Conservation (phyloP, 75 land plant species). For the Sequoia sempervirens region DNA sequence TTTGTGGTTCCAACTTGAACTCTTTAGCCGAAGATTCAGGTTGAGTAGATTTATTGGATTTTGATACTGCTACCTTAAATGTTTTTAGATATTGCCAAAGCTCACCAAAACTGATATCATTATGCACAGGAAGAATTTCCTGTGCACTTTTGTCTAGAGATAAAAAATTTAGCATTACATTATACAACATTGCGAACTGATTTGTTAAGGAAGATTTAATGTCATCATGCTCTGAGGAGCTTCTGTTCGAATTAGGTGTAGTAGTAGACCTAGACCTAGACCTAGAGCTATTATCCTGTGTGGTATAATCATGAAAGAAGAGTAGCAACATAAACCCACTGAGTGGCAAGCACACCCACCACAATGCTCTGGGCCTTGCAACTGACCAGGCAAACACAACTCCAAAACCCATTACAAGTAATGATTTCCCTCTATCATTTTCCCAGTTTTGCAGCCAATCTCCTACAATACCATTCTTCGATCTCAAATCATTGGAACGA, state of each 20-base stretch:
- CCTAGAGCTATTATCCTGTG: not conserved
- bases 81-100: not conserved
- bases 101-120: constrained; percentile 1
- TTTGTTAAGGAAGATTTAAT: not conserved
- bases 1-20: constrained; percentile 1
- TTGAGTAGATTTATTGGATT: not conserved
- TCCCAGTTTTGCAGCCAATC: constrained; percentile 5
- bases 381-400: constrained; percentile 4
- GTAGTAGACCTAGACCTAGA: not conserved
- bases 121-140: not conserved
- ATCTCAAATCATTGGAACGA: not conserved
- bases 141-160: constrained; percentile 1
- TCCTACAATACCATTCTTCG: not conserved
- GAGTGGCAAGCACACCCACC: constrained; percentile 7
- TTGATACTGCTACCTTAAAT: not conserved
- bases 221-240: not conserved
- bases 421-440: constrained; percentile 8
- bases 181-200: not conserved
- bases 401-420: constrained; percentile 7
- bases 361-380: not conserved
- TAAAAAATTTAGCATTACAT: not conserved
- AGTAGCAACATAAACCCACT: not conserved
- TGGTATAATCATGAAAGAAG: not conserved
- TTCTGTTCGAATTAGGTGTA: not conserved
- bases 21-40: not conserved